Percentiles rank a stretch among this genome's conserved stretches.
phyloP scores from a whole-genome alignment of 2,329 filamentous ascomycete genomes.

The Fusarium kyushuense region DNA sequence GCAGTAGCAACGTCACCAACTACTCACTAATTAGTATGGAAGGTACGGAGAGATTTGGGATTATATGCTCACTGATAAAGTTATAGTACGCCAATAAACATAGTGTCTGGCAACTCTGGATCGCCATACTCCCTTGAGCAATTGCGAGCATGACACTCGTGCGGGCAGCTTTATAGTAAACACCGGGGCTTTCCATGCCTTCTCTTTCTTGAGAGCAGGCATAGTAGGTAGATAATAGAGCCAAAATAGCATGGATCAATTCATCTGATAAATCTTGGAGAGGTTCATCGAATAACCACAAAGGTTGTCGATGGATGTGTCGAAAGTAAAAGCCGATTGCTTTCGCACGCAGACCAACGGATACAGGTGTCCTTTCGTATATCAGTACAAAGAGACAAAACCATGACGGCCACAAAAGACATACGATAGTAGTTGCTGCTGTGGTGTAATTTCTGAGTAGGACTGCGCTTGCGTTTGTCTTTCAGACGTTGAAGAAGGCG shows the following conservation, averaged over 20 bases:
- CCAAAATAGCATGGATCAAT: constrained; percentile 7
- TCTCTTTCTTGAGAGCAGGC: accelerated
- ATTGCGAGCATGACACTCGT: constrained; percentile 23
- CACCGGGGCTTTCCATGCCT: neutral
- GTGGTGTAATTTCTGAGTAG: neutral
- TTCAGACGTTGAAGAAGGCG: neutral
- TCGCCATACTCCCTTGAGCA: constrained; percentile 9
- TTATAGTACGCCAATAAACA: constrained; percentile 25
- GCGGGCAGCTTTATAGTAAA: constrained; percentile 10
- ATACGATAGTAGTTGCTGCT: neutral
- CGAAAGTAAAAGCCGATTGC: constrained; percentile 29
- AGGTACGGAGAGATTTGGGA: accelerated
- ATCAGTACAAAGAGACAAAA: accelerated
- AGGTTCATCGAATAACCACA: constrained; percentile 22
- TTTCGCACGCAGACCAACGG: neutral
- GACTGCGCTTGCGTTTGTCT: neutral
- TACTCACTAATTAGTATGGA: neutral
- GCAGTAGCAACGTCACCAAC: constrained; percentile 19
- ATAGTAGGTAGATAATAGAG: constrained; percentile 1
- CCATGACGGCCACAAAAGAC: accelerated
- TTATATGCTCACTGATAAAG: neutral
- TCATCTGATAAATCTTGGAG: constrained; percentile 1
- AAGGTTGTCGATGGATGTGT: constrained; percentile 27
- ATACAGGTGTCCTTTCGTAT: accelerated
- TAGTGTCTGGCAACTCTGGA: constrained; percentile 11